Evolutionary conservation across 208 protist genomes (phyloP), one percentile per base, ranked within the genome.

Genomic region (Acanthamoeba lenticulata): DNA sequence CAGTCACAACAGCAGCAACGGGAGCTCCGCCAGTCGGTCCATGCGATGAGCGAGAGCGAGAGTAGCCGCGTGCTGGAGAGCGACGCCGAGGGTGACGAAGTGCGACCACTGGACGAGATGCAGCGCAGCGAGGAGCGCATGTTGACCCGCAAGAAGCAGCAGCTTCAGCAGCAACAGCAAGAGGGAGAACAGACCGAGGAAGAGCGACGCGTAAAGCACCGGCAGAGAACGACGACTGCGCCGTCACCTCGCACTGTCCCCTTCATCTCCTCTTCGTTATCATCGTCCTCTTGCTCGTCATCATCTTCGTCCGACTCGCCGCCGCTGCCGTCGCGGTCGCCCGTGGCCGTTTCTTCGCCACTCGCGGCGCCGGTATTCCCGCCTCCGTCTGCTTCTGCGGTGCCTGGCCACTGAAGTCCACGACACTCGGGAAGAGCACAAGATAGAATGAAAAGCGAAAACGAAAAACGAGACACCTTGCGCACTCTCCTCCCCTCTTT

Each of bases 61-160:
- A 79, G 38, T 36, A 79, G 69, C 36, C 32, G 36, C 9, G 69
- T 79, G 65, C 24, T 40, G 6, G 60, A 67, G 9, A 19, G 55
- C 65, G 69, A 24, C 1, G 34, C 24, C 38, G 69, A 45, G 17
- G 40, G 44, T 17, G 69, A 45, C 36, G 69, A 79, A 19, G 69
- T 79, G 32, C 69, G 69, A 29, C 69, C 69, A 3, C 40, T 79
- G 40, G 69, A 79, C 40, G 69, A 79, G 27, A 79, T 79, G 69
- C 69, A 79, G 38, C 69, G 69, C 13, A 79, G 69, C 7, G 69
- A 79, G 69, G 69, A 79, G 40, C 40, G 44, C 34, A 40, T 79
- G 32, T 38, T 79, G 15, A 40, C 40, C 19, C 69, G 40, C 1
- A 32, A n/a, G 6, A 77, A 77, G 55, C 6, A n/a, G 29, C 29